Evolutionary conservation across 2,329 filamentous ascomycete species (phyloP).

Genomic region (Fusarium palustre): DNA sequence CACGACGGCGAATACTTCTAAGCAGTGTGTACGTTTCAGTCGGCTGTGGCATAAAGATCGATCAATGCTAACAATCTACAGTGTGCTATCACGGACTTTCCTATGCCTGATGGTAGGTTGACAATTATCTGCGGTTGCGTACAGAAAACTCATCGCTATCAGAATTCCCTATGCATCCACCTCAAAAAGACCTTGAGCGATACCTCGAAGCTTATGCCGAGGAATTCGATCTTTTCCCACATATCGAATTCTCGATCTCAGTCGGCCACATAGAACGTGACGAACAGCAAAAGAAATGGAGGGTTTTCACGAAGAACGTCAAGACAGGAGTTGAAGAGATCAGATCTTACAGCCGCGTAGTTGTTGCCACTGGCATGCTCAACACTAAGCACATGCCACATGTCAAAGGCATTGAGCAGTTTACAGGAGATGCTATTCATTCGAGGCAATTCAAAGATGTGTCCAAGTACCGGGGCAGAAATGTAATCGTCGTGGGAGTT

Average conservation of each 20-base stretch:
- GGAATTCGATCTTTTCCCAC: conserved; percentile 47
- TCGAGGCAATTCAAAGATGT: conserved; percentile 52
- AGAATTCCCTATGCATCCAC: conserved; percentile 44
- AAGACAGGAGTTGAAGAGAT: conserved; percentile 35
- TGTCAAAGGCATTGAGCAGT: conserved; percentile 54
- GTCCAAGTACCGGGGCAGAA: conserved; percentile 54
- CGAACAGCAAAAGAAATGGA: conserved; percentile 45
- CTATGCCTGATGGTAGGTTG: conserved; percentile 47
- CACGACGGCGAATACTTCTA: conserved; percentile 50
- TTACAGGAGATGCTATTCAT: conserved; percentile 56
- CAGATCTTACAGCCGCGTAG: conserved; percentile 52
- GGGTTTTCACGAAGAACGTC: conserved; percentile 44
- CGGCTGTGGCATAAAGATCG: too few species aligned
- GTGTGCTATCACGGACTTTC: conserved; percentile 52
- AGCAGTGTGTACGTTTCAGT: conserved; percentile 43
- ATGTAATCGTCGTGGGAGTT: conserved; percentile 60
- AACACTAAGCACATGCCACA: conserved; percentile 51
- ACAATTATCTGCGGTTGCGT: background rate
- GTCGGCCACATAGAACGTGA: conserved; percentile 47
- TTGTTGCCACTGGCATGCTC: conserved; percentile 52
- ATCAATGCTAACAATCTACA: conserved; percentile 24
- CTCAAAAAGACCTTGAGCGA: conserved; percentile 45
- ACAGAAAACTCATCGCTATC: background rate
- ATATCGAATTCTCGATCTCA: conserved; percentile 46
- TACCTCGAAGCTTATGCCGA: conserved; percentile 51